Conservation (phyloP, 2,329 filamentous ascomycete species). For the Ceratocystis eucalypticola region DNA sequence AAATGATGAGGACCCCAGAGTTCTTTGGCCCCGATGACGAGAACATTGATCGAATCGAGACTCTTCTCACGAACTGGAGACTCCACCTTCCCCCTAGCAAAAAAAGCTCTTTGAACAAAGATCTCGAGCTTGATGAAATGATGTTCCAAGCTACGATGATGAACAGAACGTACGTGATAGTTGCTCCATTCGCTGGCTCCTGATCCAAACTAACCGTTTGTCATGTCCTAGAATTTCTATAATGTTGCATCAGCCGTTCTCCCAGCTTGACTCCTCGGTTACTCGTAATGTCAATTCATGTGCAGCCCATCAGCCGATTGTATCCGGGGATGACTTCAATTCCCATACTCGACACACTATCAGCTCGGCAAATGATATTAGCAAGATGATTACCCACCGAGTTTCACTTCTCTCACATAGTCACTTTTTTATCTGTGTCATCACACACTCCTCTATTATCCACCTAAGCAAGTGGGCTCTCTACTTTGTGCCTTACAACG, state of each 20-base stretch:
- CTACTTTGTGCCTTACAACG: conserved; percentile 45
- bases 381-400: conserved; percentile 59
- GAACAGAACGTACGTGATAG: conserved; percentile 36
- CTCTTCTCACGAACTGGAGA: conserved; percentile 56
- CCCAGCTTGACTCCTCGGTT: conserved; percentile 54
- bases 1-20: conserved; percentile 50
- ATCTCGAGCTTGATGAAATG: conserved; percentile 70
- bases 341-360: conserved; percentile 69
- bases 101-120: conserved; percentile 51
- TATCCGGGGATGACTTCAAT: conserved; percentile 41
- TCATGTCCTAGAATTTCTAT: conserved; percentile 41
- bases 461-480: conserved; percentile 68
- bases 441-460: conserved; percentile 66
- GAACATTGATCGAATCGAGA: conserved; percentile 38
- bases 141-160: conserved; percentile 88
- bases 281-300: conserved; percentile 50
- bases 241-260: conserved; percentile 66
- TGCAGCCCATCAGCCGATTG: conserved; percentile 43
- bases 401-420: conserved; percentile 59
- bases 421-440: conserved; percentile 70
- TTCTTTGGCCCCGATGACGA: conserved; percentile 41
- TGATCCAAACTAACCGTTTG: not conserved
- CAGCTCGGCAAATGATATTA: conserved; percentile 63
- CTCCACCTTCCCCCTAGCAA: conserved; percentile 65
- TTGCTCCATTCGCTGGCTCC: not conserved